These are phyloP conservation scores for Eucalyptus brandiana DNA, from an alignment of 345 rosid species.

Conservation along the genomic window DNA sequence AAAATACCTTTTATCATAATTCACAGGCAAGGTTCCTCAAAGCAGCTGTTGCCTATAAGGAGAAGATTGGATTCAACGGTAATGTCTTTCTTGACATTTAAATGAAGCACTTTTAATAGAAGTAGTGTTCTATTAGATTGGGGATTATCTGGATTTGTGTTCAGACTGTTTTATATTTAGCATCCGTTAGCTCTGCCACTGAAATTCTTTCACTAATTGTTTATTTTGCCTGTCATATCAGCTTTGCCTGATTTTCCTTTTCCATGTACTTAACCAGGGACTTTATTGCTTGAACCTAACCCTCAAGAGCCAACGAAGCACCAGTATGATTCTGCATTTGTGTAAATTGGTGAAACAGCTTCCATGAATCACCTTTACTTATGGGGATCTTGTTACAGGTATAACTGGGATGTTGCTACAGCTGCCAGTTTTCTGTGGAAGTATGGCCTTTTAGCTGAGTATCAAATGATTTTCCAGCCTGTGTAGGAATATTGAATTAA, in stretches of 20 bases:
- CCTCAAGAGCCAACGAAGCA: constrained; percentile 98
- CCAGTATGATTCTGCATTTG: constrained; percentile 29
- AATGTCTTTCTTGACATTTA: not conserved
- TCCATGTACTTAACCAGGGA: constrained; percentile 26
- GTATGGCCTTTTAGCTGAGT: constrained; percentile 63
- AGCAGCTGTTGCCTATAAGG: constrained; percentile 87
- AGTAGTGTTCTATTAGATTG: not conserved
- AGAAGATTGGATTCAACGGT: constrained; percentile 96
- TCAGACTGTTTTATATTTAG: not conserved
- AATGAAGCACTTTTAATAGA: not conserved
- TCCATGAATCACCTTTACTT: not conserved
- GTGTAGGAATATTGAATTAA: not conserved
- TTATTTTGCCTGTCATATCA: not conserved
- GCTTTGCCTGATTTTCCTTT: not conserved
- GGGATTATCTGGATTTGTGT: not conserved
- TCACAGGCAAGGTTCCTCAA: constrained; percentile 68
- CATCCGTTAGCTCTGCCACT: not conserved
- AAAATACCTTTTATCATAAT: not conserved
- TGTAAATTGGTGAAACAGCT: not conserved
- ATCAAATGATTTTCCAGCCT: not conserved
- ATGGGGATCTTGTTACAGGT: constrained; percentile 9
- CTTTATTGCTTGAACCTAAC: constrained; percentile 87
- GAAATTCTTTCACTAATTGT: not conserved
- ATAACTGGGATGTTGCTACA: constrained; percentile 99
- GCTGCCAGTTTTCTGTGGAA: constrained; percentile 75